Evolutionary conservation across 2,329 filamentous ascomycete genomes (phyloP).

Genomic region (Phoma sp.): DNA sequence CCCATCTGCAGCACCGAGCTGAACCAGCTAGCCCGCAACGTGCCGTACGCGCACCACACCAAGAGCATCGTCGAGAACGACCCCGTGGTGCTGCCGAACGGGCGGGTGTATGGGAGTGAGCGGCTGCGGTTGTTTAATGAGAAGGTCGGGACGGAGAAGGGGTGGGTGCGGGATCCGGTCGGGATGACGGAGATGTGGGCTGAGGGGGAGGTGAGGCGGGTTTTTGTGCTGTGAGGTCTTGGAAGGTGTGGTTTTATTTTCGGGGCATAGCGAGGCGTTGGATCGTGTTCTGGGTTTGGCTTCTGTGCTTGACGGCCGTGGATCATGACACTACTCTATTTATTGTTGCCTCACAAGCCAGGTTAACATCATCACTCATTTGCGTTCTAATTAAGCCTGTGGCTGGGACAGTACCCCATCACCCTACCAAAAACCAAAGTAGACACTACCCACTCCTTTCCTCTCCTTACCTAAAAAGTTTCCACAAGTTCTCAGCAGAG

Average conservation of each 20-base stretch:
- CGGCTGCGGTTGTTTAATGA: constrained; percentile 76
- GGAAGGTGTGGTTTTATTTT: neutral
- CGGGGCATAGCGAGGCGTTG: constrained; percentile 17
- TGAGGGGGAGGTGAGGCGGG: constrained; percentile 74
- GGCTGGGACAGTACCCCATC: too few relatives aligned
- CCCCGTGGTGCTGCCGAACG: constrained; percentile 84
- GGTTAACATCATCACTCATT: too few relatives aligned
- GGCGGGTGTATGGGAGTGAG: constrained; percentile 80
- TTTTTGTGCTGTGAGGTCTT: constrained; percentile 76
- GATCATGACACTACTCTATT: too few relatives aligned
- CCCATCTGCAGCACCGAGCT: constrained; percentile 96
- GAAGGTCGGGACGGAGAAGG: constrained; percentile 74
- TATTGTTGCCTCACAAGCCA: too few relatives aligned
- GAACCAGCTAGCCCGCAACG: constrained; percentile 84
- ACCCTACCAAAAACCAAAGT: too few relatives aligned
- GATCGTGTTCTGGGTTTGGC: too few relatives aligned
- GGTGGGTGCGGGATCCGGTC: constrained; percentile 76
- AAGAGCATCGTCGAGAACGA: constrained; percentile 93
- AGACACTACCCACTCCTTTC: too few relatives aligned
- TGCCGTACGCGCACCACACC: constrained; percentile 94
- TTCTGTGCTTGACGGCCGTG: too few relatives aligned
- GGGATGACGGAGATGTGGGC: constrained; percentile 57
- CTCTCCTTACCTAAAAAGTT: too few relatives aligned
- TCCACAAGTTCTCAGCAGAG: too few relatives aligned
- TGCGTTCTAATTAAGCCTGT: too few relatives aligned